phyloP scores from a whole-genome alignment of 352 stramenopile genomes.

The Globisporangium recalcitrans region DNA sequence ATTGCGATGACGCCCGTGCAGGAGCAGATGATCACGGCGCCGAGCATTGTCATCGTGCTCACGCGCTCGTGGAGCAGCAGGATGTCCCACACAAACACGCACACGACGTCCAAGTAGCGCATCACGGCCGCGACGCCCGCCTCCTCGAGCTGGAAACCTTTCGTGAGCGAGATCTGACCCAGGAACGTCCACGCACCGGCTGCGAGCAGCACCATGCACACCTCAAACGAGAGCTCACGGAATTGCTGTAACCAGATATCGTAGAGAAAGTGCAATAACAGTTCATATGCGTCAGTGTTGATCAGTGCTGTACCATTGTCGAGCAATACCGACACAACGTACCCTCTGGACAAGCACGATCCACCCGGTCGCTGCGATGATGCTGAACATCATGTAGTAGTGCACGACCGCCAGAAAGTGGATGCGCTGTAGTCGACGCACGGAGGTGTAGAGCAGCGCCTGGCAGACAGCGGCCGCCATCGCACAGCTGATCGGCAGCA shows the following conservation, averaged over 20 bases:
- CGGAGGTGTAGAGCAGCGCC: slow-evolving; percentile 42
- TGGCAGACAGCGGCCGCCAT: slow-evolving; percentile 40
- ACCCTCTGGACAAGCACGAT: slow-evolving; percentile 41
- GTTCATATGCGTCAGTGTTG: not conserved
- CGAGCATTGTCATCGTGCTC: slow-evolving; percentile 17
- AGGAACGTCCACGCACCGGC: slow-evolving; percentile 43
- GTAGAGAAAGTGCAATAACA: not conserved
- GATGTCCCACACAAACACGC: slow-evolving; percentile 64
- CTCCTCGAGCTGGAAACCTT: slow-evolving; percentile 69
- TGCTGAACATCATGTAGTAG: slow-evolving; percentile 53
- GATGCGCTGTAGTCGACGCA: slow-evolving; percentile 42
- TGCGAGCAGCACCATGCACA: slow-evolving; percentile 43
- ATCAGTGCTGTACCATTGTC: not conserved
- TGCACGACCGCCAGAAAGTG: slow-evolving; percentile 48
- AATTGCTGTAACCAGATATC: slow-evolving; percentile 6
- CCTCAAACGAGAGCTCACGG: slow-evolving; percentile 17
- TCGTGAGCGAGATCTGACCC: slow-evolving; percentile 56
- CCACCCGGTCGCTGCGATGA: slow-evolving; percentile 32
- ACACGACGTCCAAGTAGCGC: slow-evolving; percentile 66
- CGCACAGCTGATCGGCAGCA: slow-evolving; percentile 27
- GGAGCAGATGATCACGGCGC: slow-evolving; percentile 3
- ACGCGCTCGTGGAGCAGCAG: slow-evolving; percentile 37
- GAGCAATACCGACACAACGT: slow-evolving; percentile 9
- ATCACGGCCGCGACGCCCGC: slow-evolving; percentile 59
- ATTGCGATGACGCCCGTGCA: not conserved